phyloP scores from a whole-genome alignment of 2,329 filamentous ascomycete species.

The Neophaeococcomyces aloes region DNA sequence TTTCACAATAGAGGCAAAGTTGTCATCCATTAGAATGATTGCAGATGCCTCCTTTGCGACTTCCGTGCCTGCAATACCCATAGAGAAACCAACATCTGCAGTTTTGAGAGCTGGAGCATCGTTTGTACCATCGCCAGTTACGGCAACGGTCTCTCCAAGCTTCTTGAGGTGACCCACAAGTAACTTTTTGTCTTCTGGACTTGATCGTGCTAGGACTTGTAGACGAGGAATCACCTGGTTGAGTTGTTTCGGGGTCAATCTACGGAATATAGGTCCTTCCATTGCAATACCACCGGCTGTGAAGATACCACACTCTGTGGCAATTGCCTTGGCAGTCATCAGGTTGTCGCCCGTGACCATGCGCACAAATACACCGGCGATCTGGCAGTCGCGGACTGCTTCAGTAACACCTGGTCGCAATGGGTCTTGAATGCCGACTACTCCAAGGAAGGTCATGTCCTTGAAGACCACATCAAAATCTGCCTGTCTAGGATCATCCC shows the following conservation, averaged over 20 bases:
- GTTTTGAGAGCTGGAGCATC: conserved; percentile 74
- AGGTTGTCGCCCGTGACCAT: conserved; percentile 84
- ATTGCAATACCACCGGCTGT: conserved; percentile 58
- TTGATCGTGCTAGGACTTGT: conserved; percentile 62
- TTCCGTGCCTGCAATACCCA: conserved; percentile 75
- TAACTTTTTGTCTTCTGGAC: conserved; percentile 65
- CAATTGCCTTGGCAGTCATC: conserved; percentile 67
- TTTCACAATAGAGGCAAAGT: conserved; percentile 77
- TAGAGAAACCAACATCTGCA: conserved; percentile 74
- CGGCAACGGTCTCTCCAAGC: conserved; percentile 65
- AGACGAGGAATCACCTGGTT: conserved; percentile 57
- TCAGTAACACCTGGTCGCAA: conserved; percentile 64
- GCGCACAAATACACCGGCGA: conserved; percentile 66
- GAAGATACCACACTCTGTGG: conserved; percentile 66
- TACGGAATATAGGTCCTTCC: conserved; percentile 69
- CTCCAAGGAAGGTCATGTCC: conserved; percentile 56
- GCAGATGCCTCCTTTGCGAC: conserved; percentile 77
- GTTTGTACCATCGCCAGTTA: conserved; percentile 76
- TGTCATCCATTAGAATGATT: conserved; percentile 81
- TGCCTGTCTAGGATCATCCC: conserved; percentile 51
- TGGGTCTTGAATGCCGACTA: conserved; percentile 75
- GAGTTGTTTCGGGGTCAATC: conserved; percentile 56
- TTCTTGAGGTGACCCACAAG: conserved; percentile 62
- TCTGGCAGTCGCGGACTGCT: conserved; percentile 62
- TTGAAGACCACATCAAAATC: conserved; percentile 57